Evolutionary conservation across 495 filamentous ascomycete genomes (phyloP).

Genomic region (Tuber melanosporum): DNA sequence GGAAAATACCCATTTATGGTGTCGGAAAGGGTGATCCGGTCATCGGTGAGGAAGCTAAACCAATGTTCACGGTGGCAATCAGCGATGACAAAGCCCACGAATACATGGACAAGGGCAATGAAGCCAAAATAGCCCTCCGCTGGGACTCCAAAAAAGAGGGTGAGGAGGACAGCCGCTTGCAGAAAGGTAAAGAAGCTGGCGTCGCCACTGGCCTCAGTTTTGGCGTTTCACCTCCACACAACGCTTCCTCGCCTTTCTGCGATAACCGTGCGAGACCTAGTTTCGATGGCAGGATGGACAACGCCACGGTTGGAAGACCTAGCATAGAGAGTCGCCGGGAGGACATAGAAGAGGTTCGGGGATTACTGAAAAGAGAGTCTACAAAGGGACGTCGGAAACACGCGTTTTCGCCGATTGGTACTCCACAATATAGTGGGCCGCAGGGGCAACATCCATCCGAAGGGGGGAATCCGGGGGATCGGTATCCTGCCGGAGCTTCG

Average conservation of each 20-base stretch:
- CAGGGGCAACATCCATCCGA: not conserved
- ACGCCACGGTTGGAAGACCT: slow-evolving; percentile 10
- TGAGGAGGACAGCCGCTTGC: slow-evolving; percentile 16
- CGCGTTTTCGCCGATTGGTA: not conserved
- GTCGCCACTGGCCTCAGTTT: slow-evolving; percentile 8
- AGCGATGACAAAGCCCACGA: slow-evolving; percentile 56
- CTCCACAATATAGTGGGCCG: slow-evolving; percentile 6
- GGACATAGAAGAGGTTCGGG: slow-evolving; percentile 44
- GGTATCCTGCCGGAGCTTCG: not conserved
- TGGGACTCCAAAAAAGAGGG: slow-evolving; percentile 43
- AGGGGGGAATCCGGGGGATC: not conserved
- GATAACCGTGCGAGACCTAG: slow-evolving; percentile 1
- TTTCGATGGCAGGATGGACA: not conserved
- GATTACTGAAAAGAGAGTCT: slow-evolving; percentile 43
- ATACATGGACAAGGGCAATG: slow-evolving; percentile 54
- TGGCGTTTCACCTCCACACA: not conserved
- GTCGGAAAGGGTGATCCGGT: slow-evolving; percentile 66
- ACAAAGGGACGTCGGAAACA: slow-evolving; percentile 44
- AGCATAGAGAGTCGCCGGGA: slow-evolving; percentile 33
- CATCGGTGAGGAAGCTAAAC: slow-evolving; percentile 63
- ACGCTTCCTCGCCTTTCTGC: not conserved
- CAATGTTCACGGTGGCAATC: slow-evolving; percentile 66
- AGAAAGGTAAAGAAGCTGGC: slow-evolving; percentile 19
- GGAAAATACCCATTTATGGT: slow-evolving; percentile 76
- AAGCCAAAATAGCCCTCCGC: slow-evolving; percentile 57